phyloP scores from a whole-genome alignment of 2,329 filamentous ascomycete species.

The Microsporum canis region DNA sequence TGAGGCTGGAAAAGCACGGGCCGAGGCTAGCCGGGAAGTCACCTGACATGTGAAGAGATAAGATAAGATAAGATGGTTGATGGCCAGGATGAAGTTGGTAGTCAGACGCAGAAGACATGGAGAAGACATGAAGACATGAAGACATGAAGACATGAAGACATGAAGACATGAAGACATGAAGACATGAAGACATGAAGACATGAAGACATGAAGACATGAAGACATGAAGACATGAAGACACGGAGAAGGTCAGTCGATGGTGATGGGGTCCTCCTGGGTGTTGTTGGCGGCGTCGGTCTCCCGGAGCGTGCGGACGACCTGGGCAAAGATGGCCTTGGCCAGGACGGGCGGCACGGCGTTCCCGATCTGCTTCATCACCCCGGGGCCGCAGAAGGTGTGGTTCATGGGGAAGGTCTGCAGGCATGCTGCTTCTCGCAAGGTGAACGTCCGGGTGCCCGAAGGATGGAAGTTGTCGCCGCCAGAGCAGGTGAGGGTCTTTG shows the following conservation, averaged over 20 bases:
- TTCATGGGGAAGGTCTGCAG: constrained; percentile 57
- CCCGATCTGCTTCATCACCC: constrained; percentile 53
- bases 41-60: neutral
- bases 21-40: neutral
- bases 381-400: constrained; percentile 45
- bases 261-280: neutral
- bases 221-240: neutral
- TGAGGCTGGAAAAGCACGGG: neutral
- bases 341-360: constrained; percentile 61
- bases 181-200: neutral
- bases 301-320: constrained; percentile 28
- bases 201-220: neutral
- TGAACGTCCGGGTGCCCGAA: constrained; percentile 51
- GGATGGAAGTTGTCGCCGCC: constrained; percentile 57
- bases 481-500: constrained; percentile 51
- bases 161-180: neutral
- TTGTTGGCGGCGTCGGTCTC: constrained; percentile 23
- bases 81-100: neutral
- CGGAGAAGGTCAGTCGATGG: neutral
- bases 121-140: neutral
- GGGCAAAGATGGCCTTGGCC: constrained; percentile 29
- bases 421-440: constrained; percentile 54
- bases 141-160: neutral
- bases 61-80: neutral
- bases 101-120: too few species aligned